Base-by-base conservation (phyloP, 768 basidiomycete species). In the Amanita pseudoporphyria region DNA sequence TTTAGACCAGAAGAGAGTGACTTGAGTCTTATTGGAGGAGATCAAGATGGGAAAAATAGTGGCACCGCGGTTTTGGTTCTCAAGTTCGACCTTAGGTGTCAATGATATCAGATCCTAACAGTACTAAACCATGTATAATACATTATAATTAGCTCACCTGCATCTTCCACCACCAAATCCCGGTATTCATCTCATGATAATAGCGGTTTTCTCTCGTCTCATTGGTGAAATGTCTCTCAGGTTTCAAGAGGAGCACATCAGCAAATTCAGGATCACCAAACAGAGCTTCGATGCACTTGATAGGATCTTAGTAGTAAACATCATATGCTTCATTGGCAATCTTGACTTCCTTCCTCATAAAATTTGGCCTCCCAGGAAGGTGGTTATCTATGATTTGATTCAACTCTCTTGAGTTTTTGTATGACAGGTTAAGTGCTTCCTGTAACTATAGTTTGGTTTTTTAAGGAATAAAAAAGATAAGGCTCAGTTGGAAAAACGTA, bases 131-230 rank as follows among this genome's bases (percentile, higher is more conserved):
- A n/a, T n/a, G n/a, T 71, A 71, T 0, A 60, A 55, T 9, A 73
- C 60, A 43, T 72, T 72, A 0, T 69, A 71, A 45, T 72, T 64
- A 2, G 71, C 63, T 18, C 44, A 67, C 67, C 54, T 68, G 67
- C 1, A 56, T 58, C 6, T 21, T 24, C 66, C 66, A 68, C 68
- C 66, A 67, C 68, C 68, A 69, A 39, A 24, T 66, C 52, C 58
- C 67, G 59, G n/a, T n/a, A n/a, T n/a, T n/a, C n/a, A n/a, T n/a
- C n/a, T n/a, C n/a, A n/a, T n/a, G n/a, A n/a, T n/a, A 60, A 69
- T 1, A 67, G n/a, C 0, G 56, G 54, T 2, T 44, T 30, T 5
- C 36, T 58, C 9, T 56, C 67, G 65, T 3, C 51, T 43, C 50
- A 66, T 65, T 0, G 68, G 66, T 0, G 28, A 44, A 47, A 64